Base-by-base conservation (phyloP, 352 stramenopile species). In the Globisporangium mamillatum region DNA sequence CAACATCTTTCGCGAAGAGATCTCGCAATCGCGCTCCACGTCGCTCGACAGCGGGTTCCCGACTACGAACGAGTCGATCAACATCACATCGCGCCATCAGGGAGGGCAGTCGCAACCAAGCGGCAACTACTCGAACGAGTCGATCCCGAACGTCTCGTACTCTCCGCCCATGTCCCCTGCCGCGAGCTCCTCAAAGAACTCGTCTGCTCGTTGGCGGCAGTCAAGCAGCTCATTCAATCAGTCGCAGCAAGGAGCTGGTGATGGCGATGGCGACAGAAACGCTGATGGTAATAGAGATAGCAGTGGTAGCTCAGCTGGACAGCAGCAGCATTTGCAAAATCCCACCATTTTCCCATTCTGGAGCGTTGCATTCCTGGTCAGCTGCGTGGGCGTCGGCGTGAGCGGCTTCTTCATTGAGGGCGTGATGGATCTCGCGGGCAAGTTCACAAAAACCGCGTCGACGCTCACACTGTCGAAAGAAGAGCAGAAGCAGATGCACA, bases 331-430 rank as follows among this genome's bases (percentile, higher is more conserved):
- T 29, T 27, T 29, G 27, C 18, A 18, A 7, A 68, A 24, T 29
- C 14, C 29, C 38, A 61, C 10, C 9, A 36, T 27, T 16, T 77
- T 90, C 63, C 72, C 83, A 22, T 66, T 64, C 32, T 88, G 78
- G 81, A 82, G 74, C 62, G 25, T 89, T 5, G 69, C 76, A 1
- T 76, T 88, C 20, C 60, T 90, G 25, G 48, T 59, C 4, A 67
- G 63, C 60, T 92, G 79, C 50, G 44, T 82, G 2, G 60, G 77
- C 24, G 60, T 86, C 27, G 84, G 84, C 0, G 64, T 78, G 0
- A 60, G 79, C 16, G 84, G 84, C 0, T 88, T 89, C 66, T 88
- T 84, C 64, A 67, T 88, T 4, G 79, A 90, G 46, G 75, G 90
- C 50, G 41, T 89, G 1, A 66, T 92, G 65, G 46, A 73, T 12